Evolutionary conservation across 2,329 filamentous ascomycete species (phyloP).

Genomic region (Colletotrichum simmondsii): DNA sequence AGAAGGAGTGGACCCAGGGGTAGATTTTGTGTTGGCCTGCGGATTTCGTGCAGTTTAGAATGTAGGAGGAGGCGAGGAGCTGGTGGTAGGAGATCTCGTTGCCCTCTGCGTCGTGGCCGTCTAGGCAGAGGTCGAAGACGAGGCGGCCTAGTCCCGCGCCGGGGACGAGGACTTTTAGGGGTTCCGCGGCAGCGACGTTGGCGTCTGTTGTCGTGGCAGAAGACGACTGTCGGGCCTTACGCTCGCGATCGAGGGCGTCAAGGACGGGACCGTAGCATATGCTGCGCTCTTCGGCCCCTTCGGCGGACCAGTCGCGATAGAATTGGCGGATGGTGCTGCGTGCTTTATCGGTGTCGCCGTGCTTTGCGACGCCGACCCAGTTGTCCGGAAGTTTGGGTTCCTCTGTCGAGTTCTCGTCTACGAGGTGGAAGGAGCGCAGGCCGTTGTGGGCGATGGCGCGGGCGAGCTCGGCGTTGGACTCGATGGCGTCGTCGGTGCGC

Average conservation of each 20-base stretch:
- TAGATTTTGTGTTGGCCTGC: conserved; percentile 77
- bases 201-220: background rate
- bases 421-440: conserved; percentile 73
- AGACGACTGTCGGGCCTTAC: conserved; percentile 12
- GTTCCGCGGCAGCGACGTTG: conserved; percentile 34
- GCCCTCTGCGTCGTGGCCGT: conserved; percentile 82
- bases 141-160: conserved; percentile 90
- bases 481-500: conserved; percentile 87
- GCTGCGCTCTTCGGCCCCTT: conserved; percentile 79
- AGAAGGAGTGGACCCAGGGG: conserved; percentile 90
- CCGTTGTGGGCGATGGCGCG: conserved; percentile 80
- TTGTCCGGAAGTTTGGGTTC: conserved; percentile 63
- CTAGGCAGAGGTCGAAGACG: conserved; percentile 84
- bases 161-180: conserved; percentile 80
- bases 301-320: conserved; percentile 92
- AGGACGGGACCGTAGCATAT: conserved; percentile 82
- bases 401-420: conserved; percentile 46
- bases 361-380: conserved; percentile 78
- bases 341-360: conserved; percentile 87
- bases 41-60: conserved; percentile 74
- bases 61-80: conserved; percentile 83
- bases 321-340: conserved; percentile 93
- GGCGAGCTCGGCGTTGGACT: conserved; percentile 85
- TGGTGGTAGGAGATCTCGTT: conserved; percentile 99
- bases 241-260: conserved; percentile 63